Base-by-base conservation (phyloP, 495 filamentous ascomycete genomes). In the Penicillium goetzii region DNA sequence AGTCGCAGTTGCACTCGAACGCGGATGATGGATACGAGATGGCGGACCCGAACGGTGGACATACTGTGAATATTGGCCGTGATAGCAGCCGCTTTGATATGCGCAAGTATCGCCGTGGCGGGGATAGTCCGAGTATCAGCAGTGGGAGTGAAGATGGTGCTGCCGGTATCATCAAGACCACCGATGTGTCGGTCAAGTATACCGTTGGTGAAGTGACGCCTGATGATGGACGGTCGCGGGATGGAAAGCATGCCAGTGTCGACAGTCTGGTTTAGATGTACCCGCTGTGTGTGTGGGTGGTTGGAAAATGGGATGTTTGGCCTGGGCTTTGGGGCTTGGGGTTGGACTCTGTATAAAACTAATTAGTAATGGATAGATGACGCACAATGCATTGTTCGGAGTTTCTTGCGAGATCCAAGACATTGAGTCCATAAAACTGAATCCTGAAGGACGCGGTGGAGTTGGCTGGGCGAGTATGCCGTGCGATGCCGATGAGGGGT, bases 301-400 rank as follows among this genome's bases (percentile, higher is more conserved):
- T 43, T 6, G 6, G 41, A n/a, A 19, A 9, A 4, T n/a, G 17
- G 41, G 3, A 21, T 43, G 34, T 11, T 36, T 36, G 34, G 12
- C 34, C 34, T 25, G 50, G 50, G 25, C 5, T 74, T 73, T 0
- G 83, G 83, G 36, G 80, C 74, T 12, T 76, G 70, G 17, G 84
- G 66, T 49, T 83, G 79, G 67, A 85, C 84, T 28, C 43, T 70
- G 30, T 77, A 60, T 0, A 82, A 19, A 41, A 8, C 11, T 49
- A 59, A 47, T 43, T 51, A n/a, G 23, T 51, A 51, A 51, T 51
- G 26, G 47, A 14, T 51, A 51, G 47, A 57, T 43, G 19, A 26
- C 53, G 58, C 45, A 51, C 28, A 26, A 38, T 59, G 81, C n/a
- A 79, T 12, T 66, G 71, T 3, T 81, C 78, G 19, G 68, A 72